A percentile compares a stretch with the other conserved stretches of the same genome.
Conservation (phyloP, 257 asterid species). For the Solanum arcanum region DNA sequence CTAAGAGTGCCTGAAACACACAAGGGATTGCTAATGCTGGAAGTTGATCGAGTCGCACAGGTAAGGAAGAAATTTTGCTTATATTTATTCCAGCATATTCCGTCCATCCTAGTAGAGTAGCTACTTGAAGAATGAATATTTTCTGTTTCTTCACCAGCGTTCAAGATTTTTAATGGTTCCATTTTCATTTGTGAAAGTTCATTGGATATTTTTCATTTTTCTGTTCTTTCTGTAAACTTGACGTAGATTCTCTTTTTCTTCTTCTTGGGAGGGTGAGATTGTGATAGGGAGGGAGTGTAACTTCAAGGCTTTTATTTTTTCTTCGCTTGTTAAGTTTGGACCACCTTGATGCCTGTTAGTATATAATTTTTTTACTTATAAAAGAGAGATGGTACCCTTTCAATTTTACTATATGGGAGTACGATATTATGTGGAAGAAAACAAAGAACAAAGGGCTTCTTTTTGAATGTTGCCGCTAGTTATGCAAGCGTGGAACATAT, state of each 20-base stretch:
- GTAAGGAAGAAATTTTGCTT: conserved; percentile 17
- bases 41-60: conserved; percentile 81
- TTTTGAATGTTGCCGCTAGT: background rate
- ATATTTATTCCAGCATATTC: background rate
- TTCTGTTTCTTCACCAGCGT: background rate
- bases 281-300: background rate
- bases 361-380: no score
- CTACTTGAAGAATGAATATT: background rate
- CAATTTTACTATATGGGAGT: background rate
- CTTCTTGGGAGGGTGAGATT: background rate
- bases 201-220: background rate
- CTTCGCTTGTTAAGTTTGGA: background rate
- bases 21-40: conserved; percentile 62
- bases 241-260: background rate
- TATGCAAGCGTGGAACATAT: background rate
- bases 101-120: background rate
- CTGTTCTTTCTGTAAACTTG: background rate
- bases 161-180: background rate
- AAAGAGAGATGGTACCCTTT: background rate
- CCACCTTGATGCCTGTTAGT: background rate
- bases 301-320: background rate
- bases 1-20: conserved; percentile 88
- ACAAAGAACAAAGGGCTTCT: background rate
- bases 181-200: background rate
- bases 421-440: background rate